Base-by-base conservation (phyloP, 2,329 filamentous ascomycete species). In the Claviceps maximensis region DNA sequence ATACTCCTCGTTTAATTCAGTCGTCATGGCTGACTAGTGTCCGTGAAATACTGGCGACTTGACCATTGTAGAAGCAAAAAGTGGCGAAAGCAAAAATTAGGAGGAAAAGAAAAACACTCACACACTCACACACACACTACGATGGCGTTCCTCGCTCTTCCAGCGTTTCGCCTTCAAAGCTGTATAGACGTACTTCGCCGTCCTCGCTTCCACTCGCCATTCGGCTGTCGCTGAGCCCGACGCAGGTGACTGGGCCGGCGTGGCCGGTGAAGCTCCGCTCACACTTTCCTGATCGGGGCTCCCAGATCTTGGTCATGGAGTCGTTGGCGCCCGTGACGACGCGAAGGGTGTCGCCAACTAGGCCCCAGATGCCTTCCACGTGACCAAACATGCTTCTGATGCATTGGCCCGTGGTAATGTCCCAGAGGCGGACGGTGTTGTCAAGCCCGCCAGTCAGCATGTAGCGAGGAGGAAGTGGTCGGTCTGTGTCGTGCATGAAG, bases 361-460 rank as follows among this genome's bases (percentile, higher is more conserved):
- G 76, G 6, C 87, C 86, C 93, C 93, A 98, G 21, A 98, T 86
- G 33, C 93, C 93, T 67, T 98, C 93, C 23, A 98, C 80, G 63
- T 98, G 93, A 0, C 93, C 93, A 65, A 97, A 98, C 74, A 96
- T 95, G 33, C 89, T 95, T 56, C 89, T 86, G 36, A 96, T 76
- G 62, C 88, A 95, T 57, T 82, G 81, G 40, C 88, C 89, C 0
- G 86, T 86, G 5, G 79, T 79, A 1, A 89, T 87, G 65, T 96
- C 89, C 91, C 93, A 98, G 21, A 97, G 77, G 12, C 91, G 84
- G 57, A 97, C 87, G 0, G 89, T 96, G 54, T 84, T 86, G 67
- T 98, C 93, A 19, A 98, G 78, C 0, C 89, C 89, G 50, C 88
- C 90, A 0, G 90, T 96, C 47, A 97, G 78, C 75, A 98, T 95